A percentile compares a stretch with the other conserved stretches of the same genome.
Conservation (phyloP, 202 grass and related monocot genomes). For the Setaria italica region DNA sequence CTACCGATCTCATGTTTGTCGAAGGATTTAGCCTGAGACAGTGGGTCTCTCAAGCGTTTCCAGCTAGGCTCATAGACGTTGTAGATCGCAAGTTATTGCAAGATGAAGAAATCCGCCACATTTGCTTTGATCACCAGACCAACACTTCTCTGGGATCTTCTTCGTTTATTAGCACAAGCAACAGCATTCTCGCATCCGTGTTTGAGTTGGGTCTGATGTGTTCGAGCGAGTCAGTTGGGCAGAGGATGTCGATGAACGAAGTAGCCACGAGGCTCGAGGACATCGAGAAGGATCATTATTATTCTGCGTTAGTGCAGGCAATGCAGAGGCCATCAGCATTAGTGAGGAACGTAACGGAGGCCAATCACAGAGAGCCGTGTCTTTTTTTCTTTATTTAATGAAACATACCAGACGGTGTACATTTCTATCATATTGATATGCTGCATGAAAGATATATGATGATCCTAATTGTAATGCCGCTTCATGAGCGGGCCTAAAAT, state of each 20-base stretch:
- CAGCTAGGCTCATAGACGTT: background rate
- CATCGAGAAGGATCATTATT: background rate
- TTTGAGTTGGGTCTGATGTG: background rate
- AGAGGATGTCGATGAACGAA: background rate
- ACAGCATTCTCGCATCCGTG: background rate
- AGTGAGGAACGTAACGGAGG: no score
- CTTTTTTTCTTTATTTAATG: no score
- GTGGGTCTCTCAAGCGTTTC: background rate
- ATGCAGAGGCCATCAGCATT: background rate
- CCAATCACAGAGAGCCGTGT: no score
- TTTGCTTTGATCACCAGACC: background rate
- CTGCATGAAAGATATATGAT: no score
- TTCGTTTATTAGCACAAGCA: background rate
- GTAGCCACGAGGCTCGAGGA: background rate
- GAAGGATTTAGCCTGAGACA: background rate
- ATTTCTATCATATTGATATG: no score
- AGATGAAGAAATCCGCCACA: background rate
- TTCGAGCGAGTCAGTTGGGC: background rate
- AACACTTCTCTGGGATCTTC: background rate
- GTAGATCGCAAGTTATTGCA: background rate
- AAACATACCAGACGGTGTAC: no score
- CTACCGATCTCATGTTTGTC: background rate
- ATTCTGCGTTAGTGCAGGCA: background rate
- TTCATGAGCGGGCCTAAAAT: no score
- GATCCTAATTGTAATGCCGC: no score